phyloP scores from a whole-genome alignment of 306 rosid genomes.

The Malus fusca region DNA sequence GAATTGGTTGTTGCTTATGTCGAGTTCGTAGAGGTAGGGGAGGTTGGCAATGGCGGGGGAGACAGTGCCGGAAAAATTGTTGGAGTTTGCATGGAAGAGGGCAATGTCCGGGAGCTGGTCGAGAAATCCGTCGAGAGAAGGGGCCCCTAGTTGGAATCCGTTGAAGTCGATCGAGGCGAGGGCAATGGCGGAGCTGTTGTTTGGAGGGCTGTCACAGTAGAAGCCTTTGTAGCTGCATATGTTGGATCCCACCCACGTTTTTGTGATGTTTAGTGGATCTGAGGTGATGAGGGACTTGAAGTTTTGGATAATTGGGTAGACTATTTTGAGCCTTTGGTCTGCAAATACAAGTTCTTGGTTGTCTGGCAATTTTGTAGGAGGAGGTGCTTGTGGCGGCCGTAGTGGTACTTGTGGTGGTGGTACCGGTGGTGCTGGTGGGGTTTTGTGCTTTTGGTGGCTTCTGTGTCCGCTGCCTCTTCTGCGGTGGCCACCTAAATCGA shows the following conservation, averaged over 20 bases:
- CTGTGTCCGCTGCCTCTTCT: neutral
- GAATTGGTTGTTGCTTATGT: conserved; percentile 69
- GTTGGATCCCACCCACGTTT: conserved; percentile 70
- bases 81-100: conserved; percentile 84
- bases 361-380: conserved; percentile 1
- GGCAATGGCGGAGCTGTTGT: conserved; percentile 58
- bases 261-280: conserved; percentile 63
- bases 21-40: conserved; percentile 70
- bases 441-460: neutral
- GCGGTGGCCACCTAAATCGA: neutral
- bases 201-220: conserved; percentile 71
- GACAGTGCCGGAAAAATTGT: conserved; percentile 61
- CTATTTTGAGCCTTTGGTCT: conserved; percentile 56
- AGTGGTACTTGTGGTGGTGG: neutral
- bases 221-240: conserved; percentile 75
- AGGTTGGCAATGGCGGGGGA: conserved; percentile 47
- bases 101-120: conserved; percentile 79
- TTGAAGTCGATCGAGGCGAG: conserved; percentile 77
- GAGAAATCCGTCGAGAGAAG: conserved; percentile 72
- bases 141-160: conserved; percentile 60
- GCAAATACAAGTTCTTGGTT: conserved; percentile 31
- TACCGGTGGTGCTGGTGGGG: neutral
- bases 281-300: conserved; percentile 68
- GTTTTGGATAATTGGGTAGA: conserved; percentile 70
- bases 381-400: neutral